Conservation (phyloP, 345 rosid species). For the Eucalyptus sideroxylon region DNA sequence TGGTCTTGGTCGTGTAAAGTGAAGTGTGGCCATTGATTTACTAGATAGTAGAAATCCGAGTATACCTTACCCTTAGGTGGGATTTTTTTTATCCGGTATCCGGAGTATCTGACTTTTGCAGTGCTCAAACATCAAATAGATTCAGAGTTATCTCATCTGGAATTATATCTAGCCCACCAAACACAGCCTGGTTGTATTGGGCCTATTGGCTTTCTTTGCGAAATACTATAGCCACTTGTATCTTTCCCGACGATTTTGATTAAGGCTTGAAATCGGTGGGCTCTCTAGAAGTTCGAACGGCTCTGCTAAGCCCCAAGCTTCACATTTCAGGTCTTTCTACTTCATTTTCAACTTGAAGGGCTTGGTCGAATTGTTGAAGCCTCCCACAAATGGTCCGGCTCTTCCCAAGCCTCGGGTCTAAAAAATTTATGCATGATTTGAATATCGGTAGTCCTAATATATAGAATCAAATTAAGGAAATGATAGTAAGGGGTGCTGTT, state of each 20-base stretch:
- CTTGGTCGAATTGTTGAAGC: neutral
- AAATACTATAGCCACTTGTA: neutral
- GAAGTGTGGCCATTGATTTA: neutral
- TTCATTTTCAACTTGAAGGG: neutral
- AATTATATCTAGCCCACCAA: neutral
- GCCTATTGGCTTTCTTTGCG: neutral
- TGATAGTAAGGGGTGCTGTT: neutral
- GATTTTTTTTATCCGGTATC: neutral
- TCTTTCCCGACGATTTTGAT: neutral
- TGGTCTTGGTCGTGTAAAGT: neutral
- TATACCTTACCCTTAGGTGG: too few relatives aligned
- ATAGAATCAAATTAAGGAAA: neutral
- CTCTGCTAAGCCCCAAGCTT: neutral
- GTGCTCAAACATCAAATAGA: neutral
- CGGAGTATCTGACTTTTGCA: neutral
- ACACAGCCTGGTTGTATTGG: neutral
- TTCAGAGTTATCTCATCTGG: neutral
- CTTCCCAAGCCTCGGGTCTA: neutral
- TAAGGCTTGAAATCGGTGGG: neutral
- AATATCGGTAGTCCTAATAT: neutral
- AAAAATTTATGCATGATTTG: neutral
- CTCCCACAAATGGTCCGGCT: neutral
- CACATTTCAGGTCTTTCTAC: neutral
- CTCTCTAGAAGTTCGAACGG: neutral
- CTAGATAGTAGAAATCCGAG: neutral